Conservation (phyloP, 1,284 basidiomycete species). For the Termitomyces sp. region DNA sequence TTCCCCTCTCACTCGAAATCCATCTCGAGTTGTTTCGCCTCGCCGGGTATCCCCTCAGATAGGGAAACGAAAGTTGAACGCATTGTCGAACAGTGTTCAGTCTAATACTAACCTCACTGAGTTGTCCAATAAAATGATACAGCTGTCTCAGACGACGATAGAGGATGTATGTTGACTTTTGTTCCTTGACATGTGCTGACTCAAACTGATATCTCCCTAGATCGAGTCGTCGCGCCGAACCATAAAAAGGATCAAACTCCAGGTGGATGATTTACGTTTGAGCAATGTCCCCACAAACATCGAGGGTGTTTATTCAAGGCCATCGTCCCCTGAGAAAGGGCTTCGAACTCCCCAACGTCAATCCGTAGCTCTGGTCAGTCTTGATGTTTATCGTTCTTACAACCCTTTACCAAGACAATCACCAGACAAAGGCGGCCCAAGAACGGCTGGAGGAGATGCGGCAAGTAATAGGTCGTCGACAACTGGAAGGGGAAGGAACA, state of each 20-base stretch:
- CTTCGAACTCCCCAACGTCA: slow-evolving; percentile 40
- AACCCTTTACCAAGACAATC: not conserved
- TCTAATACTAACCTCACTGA: slow-evolving; percentile 27
- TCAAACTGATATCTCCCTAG: slow-evolving; percentile 33
- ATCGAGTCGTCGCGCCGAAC: slow-evolving; percentile 60
- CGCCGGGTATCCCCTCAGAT: slow-evolving; percentile 52
- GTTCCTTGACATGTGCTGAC: slow-evolving; percentile 6
- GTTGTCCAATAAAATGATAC: slow-evolving; percentile 40
- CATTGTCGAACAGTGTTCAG: slow-evolving; percentile 16
- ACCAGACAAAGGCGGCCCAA: slow-evolving; percentile 64
- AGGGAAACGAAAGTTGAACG: slow-evolving; percentile 28
- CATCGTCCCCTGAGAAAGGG: slow-evolving; percentile 54
- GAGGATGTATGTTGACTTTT: slow-evolving; percentile 55
- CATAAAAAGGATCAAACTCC: slow-evolving; percentile 67
- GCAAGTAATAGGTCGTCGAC: slow-evolving; percentile 57
- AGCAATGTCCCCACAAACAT: slow-evolving; percentile 18
- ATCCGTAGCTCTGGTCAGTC: slow-evolving; percentile 38
- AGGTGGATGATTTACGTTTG: slow-evolving; percentile 41
- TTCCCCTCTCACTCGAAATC: slow-evolving; percentile 44
- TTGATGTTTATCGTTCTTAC: slow-evolving; percentile 6
- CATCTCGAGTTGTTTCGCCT: slow-evolving; percentile 42
- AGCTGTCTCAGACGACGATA: slow-evolving; percentile 50
- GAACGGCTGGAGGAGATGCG: slow-evolving; percentile 77
- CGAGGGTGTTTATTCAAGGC: slow-evolving; percentile 36
- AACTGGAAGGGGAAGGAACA: slow-evolving; percentile 40